Evolutionary conservation across 345 rosid genomes (phyloP).

Genomic region (Boechera retrofracta): DNA sequence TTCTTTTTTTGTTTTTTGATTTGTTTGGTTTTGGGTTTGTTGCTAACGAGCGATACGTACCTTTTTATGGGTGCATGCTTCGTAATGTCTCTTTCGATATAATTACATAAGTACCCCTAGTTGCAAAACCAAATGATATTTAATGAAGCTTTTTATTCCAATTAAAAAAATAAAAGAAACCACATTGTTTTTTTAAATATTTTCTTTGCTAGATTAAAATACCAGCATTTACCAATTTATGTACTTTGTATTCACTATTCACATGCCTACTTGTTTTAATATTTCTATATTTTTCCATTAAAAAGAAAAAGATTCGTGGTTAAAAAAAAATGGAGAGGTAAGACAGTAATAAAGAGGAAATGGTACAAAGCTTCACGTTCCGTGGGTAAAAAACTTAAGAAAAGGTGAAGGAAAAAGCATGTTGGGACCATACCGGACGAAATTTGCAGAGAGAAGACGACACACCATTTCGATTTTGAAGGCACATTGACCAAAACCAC

Average conservation of each 20-base stretch:
- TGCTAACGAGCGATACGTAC: conserved; percentile 39
- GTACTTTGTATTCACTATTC: background rate
- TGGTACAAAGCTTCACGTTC: conserved; percentile 40
- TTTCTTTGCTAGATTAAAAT: background rate
- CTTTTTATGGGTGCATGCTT: conserved; percentile 39
- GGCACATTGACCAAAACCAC: conserved; percentile 19
- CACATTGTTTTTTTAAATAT: background rate
- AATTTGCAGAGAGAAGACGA: conserved; percentile 16
- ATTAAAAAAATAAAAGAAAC: background rate
- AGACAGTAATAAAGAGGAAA: conserved; percentile 13
- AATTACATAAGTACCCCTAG: background rate
- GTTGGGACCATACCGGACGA: conserved; percentile 42
- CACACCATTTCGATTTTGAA: conserved; percentile 36
- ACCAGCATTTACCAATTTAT: background rate
- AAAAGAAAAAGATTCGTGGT: background rate
- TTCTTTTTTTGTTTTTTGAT: background rate
- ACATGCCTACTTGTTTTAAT: background rate
- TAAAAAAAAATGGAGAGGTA: conserved; percentile 16
- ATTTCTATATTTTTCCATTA: background rate
- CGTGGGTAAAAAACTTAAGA: conserved; percentile 34
- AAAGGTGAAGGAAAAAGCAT: conserved; percentile 32
- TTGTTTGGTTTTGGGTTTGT: conserved; percentile 40
- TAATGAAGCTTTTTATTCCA: background rate
- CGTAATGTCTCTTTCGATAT: background rate
- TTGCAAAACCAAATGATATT: background rate